These are phyloP conservation scores for Diospyros lotus DNA, from an alignment of 148 eudicot species.

Conservation along the genomic window DNA sequence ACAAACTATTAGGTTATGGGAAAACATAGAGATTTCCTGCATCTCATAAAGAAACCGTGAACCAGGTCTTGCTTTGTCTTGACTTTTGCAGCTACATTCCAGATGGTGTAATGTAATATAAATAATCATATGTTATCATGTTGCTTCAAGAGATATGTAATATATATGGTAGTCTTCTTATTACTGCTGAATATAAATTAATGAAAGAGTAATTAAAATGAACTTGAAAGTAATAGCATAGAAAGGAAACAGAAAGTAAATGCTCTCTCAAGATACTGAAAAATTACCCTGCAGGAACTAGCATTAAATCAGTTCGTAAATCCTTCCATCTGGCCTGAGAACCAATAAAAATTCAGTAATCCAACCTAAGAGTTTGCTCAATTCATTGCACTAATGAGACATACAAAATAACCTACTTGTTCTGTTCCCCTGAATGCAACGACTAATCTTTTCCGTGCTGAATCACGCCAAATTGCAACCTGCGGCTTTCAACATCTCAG, in stretches of 20 bases:
- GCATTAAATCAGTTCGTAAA: conserved; percentile 86
- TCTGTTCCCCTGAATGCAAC: conserved; percentile 98
- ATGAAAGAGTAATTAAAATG: not conserved
- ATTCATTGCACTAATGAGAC: conserved; percentile 11
- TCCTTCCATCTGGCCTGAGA: conserved; percentile 90
- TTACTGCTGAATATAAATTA: not conserved
- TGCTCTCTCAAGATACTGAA: not conserved
- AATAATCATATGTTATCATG: not conserved
- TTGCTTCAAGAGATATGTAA: not conserved
- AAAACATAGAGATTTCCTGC: not conserved
- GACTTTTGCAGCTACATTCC: too few relatives aligned
- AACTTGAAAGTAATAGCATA: not conserved
- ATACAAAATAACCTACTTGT: conserved; percentile 58
- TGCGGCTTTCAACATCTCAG: conserved; percentile 32
- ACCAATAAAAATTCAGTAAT: conserved; percentile 24
- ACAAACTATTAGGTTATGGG: not conserved
- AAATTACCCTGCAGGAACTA: conserved; percentile 89
- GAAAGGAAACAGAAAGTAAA: not conserved
- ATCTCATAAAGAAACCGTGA: not conserved
- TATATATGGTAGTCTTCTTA: not conserved
- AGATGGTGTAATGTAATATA: too few relatives aligned
- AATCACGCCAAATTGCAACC: conserved; percentile 99
- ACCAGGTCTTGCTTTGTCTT: not conserved
- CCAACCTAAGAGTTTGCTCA: conserved; percentile 7
- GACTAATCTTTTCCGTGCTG: conserved; percentile 67